Evolutionary conservation across 2,329 filamentous ascomycete genomes (phyloP).

Genomic region (Diaporthe batatas): DNA sequence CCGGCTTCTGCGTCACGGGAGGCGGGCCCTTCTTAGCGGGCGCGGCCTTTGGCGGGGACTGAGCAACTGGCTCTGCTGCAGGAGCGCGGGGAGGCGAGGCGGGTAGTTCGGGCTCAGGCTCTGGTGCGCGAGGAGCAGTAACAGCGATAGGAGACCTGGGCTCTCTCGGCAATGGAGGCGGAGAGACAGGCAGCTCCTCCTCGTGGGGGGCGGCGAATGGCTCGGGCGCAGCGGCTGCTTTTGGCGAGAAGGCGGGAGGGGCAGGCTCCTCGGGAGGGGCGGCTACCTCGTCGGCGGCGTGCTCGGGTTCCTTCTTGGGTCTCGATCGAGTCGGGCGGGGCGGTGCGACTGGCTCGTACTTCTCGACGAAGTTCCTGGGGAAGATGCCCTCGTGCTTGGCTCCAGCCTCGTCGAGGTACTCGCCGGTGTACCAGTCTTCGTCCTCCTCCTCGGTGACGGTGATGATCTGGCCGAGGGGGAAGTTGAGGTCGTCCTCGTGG

Average conservation of each 20-base stretch:
- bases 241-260: constrained; percentile 43
- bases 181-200: constrained; percentile 50
- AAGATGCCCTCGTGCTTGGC: constrained; percentile 87
- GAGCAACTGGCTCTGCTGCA: constrained; percentile 22
- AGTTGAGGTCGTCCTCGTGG: constrained; percentile 95
- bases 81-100: constrained; percentile 52
- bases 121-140: constrained; percentile 52
- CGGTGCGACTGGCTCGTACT: constrained; percentile 90
- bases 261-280: constrained; percentile 46
- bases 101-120: constrained; percentile 52
- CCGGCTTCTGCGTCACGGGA: constrained; percentile 80
- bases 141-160: constrained; percentile 47
- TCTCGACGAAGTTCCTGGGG: constrained; percentile 97
- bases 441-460: constrained; percentile 94
- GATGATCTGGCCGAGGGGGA: constrained; percentile 87
- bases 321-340: constrained; percentile 84
- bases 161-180: constrained; percentile 49
- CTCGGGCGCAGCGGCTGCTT: constrained; percentile 50
- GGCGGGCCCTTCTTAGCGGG: constrained; percentile 68
- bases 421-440: constrained; percentile 91
- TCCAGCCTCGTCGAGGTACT: constrained; percentile 84
- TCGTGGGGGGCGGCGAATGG: constrained; percentile 54
- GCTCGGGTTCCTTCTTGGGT: constrained; percentile 70
- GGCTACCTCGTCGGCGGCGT: constrained; percentile 44
- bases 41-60: constrained; percentile 53